A percentile compares a stretch with the other conserved stretches of the same genome.
Conservation (phyloP, 768 basidiomycete genomes). For the Daedaleopsis nitida region DNA sequence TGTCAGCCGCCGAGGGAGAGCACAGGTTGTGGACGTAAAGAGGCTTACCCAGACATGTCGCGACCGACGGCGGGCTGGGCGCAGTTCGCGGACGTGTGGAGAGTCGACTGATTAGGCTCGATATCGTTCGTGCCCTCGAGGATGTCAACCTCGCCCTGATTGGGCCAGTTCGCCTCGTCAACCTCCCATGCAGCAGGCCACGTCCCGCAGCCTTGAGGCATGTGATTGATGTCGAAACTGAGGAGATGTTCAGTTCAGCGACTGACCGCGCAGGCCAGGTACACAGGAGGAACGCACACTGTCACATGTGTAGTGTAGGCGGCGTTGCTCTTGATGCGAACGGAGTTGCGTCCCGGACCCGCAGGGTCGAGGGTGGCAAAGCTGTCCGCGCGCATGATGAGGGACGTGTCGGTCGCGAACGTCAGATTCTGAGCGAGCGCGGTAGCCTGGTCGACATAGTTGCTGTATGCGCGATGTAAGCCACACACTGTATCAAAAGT, state of each 20-base stretch:
- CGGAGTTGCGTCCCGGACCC: conserved; percentile 60
- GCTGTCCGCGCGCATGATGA: conserved; percentile 59
- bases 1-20: background rate
- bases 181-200: conserved; percentile 66
- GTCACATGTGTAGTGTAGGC: conserved; percentile 48
- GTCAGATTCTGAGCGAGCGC: conserved; percentile 60
- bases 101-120: conserved; percentile 49
- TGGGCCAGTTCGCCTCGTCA: conserved; percentile 50
- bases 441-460: conserved; percentile 49
- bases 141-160: conserved; percentile 44
- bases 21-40: conserved; percentile 12
- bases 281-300: conserved; percentile 22
- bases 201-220: conserved; percentile 52
- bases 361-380: conserved; percentile 45
- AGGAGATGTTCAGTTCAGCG: background rate
- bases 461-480: conserved; percentile 28
- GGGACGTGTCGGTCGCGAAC: conserved; percentile 51
- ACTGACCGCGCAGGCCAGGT: conserved; percentile 25
- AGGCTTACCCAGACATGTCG: conserved; percentile 43
- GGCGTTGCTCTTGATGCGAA: conserved; percentile 56
- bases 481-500: background rate
- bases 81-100: conserved; percentile 62
- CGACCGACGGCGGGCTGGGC: conserved; percentile 48
- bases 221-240: conserved; percentile 52
- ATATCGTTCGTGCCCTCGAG: conserved; percentile 62